Evolutionary conservation across 2,329 filamentous ascomycete species (phyloP).

Genomic region (Phaeosphaeria sp.): DNA sequence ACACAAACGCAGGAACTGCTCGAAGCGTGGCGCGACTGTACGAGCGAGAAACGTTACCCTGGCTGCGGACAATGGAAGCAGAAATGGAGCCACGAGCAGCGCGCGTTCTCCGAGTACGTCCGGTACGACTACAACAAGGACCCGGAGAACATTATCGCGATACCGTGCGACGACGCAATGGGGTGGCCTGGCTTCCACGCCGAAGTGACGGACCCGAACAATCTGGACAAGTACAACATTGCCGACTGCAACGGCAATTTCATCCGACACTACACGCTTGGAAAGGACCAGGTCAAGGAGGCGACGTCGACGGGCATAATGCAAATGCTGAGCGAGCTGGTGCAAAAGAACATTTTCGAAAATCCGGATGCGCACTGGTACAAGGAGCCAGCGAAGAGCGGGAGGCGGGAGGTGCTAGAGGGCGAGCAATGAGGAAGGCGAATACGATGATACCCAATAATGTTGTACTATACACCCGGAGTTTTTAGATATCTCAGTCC

Average conservation of each 20-base stretch:
- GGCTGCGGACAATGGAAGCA: constrained; percentile 37
- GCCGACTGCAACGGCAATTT: constrained; percentile 38
- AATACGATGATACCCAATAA: not conserved
- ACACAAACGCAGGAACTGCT: constrained; percentile 32
- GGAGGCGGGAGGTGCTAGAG: not conserved
- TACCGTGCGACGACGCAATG: constrained; percentile 45
- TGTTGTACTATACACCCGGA: not conserved
- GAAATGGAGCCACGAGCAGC: constrained; percentile 41
- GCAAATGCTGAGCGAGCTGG: not conserved
- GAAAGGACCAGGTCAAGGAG: constrained; percentile 19
- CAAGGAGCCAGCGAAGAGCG: not conserved
- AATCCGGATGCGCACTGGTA: not conserved
- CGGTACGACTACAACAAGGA: constrained; percentile 40
- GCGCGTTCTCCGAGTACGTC: constrained; percentile 43
- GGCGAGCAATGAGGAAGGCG: not conserved
- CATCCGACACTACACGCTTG: constrained; percentile 35
- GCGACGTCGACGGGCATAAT: constrained; percentile 25
- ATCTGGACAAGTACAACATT: constrained; percentile 13
- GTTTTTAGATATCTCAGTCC: not conserved
- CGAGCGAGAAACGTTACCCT: constrained; percentile 30
- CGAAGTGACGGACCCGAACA: constrained; percentile 13
- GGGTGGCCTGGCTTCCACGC: constrained; percentile 37
- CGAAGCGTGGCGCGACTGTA: constrained; percentile 40
- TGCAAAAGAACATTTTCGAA: not conserved
- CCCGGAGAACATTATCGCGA: constrained; percentile 31